Conservation (phyloP, 2,329 filamentous ascomycete species). For the Microthyrium microscopicum region DNA sequence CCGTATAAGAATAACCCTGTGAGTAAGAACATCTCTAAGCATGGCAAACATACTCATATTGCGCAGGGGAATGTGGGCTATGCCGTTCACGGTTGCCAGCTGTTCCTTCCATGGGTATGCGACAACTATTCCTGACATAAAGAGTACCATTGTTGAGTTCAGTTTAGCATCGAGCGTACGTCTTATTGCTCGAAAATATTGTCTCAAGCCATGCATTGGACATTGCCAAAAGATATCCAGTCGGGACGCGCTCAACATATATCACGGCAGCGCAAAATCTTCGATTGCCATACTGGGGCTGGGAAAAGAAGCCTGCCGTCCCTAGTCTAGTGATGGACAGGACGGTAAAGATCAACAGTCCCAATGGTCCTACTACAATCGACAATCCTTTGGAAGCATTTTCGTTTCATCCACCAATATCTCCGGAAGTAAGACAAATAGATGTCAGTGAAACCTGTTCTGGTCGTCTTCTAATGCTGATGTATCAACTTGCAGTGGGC, state of each 20-base stretch:
- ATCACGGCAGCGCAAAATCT: neutral
- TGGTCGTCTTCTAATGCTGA: no score
- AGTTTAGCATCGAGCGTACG: constrained; percentile 3
- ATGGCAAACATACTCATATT: no score
- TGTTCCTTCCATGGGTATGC: constrained; percentile 2
- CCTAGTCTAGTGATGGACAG: neutral
- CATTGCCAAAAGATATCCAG: constrained; percentile 4
- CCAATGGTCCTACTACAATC: neutral
- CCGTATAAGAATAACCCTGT: neutral
- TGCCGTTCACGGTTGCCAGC: neutral
- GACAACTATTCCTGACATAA: neutral
- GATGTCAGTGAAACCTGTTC: neutral
- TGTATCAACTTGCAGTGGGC: no score
- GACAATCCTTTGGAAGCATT: constrained; percentile 4
- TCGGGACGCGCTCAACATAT: neutral
- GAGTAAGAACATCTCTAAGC: no score
- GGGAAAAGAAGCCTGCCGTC: constrained; percentile 1
- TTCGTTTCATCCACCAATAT: constrained; percentile 2
- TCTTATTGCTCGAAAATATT: constrained; percentile 4
- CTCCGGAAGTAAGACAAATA: neutral
- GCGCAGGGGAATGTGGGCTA: no score
- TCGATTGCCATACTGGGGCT: constrained; percentile 7
- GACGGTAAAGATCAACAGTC: neutral
- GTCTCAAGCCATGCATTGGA: constrained; percentile 1
- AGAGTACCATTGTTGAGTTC: neutral